Conservation (phyloP, 306 rosid genomes). For the Herpetospermum pedunculosum region DNA sequence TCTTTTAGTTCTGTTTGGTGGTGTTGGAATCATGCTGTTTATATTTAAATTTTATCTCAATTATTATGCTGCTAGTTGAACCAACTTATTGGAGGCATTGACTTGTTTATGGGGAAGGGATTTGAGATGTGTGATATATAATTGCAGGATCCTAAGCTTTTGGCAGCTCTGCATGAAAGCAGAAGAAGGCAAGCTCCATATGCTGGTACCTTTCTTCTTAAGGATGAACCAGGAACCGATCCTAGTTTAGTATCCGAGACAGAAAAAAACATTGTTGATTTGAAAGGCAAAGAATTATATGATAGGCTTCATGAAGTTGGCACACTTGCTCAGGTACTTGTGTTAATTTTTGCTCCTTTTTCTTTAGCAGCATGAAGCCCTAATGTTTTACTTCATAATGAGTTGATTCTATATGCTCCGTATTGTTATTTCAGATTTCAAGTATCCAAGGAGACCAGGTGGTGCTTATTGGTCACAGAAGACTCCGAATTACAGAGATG, state of each 20-base stretch:
- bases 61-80: not conserved
- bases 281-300: conserved; percentile 80
- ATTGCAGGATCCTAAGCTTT: conserved; percentile 77
- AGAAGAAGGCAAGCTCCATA: conserved; percentile 91
- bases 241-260: conserved; percentile 53
- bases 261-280: conserved; percentile 53
- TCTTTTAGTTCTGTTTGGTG: not conserved
- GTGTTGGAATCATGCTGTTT: not conserved
- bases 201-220: conserved; percentile 93
- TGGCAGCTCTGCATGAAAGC: conserved; percentile 92
- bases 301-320: conserved; percentile 95
- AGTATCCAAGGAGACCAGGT: conserved; percentile 94
- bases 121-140: conserved; percentile 5
- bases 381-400: not conserved
- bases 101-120: not conserved
- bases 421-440: conserved; percentile 53
- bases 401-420: conserved; percentile 5
- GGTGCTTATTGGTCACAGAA: conserved; percentile 87
- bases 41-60: not conserved
- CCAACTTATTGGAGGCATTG: not conserved
- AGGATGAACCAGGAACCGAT: conserved; percentile 84
- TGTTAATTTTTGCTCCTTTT: not conserved
- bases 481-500: conserved; percentile 89
- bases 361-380: not conserved
- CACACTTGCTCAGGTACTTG: conserved; percentile 83